Evolutionary conservation across 2,329 filamentous ascomycete genomes (phyloP), one percentile per base, ranked within the genome.

Genomic region (Beauveria asiatica): DNA sequence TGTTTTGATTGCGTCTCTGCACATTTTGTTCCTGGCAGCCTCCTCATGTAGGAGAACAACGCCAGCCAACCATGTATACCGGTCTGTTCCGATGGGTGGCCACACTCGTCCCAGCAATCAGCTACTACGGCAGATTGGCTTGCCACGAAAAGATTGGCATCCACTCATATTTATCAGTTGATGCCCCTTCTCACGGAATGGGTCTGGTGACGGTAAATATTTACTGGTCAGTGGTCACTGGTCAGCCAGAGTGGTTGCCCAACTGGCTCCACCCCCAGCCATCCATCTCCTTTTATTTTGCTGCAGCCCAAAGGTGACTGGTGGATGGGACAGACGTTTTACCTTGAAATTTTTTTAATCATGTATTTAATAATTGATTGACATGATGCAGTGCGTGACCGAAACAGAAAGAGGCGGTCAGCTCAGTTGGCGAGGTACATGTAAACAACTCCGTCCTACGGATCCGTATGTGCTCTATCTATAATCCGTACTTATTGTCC

Each of bases 161-260:
- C 58, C 58, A 54, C 58, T 53, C 50, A 37, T 37, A 16, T n/a
- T n/a, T n/a, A n/a, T 50, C 25, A 59, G 11, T 37, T 52, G 48
- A 59, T 45, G 16, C 51, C 51, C 44, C 50, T 49, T 55, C 41
- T 19, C 19, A 37, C 2, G 44, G 44, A 55, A 50, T 44, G 58
- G 58, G 58, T 60, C 58, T 55, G 58, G 51, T 60, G 58, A 60
- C 44, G 58, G 58, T 44, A n/a, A n/a, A n/a, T n/a, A n/a, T n/a
- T n/a, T n/a, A n/a, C n/a, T n/a, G n/a, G n/a, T n/a, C n/a, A n/a
- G n/a, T n/a, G n/a, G n/a, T n/a, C n/a, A 60, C 44, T 60, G 48
- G 56, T 45, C 56, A 59, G 21, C 51, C 56, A 57, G 46, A 42
- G 51, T 60, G 58, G 58, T 60, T 55, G 58, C 58, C 58, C 58